Percentiles rank a stretch among this genome's conserved stretches.
These are phyloP conservation scores for Ophiobolus disseminans DNA, from an alignment of 2,329 filamentous ascomycete genomes.

Conservation along the genomic window DNA sequence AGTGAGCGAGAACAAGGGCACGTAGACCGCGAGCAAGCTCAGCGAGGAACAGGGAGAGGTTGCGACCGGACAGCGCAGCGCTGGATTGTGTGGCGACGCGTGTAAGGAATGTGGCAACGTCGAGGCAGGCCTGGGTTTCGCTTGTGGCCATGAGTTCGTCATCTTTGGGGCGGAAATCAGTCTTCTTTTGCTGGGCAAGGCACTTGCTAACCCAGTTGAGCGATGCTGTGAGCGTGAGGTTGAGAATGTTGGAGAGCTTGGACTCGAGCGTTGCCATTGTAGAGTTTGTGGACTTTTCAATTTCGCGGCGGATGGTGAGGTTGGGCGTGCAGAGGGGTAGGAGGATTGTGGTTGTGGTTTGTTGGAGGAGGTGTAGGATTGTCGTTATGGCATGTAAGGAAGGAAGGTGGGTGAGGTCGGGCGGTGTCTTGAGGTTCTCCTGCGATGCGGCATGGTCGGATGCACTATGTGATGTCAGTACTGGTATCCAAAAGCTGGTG, in stretches of 20 bases:
- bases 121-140: conserved; percentile 81
- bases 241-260: conserved; percentile 76
- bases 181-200: conserved; percentile 80
- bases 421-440: conserved; percentile 82
- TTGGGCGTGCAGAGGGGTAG: conserved; percentile 89
- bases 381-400: conserved; percentile 81
- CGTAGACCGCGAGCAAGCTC: conserved; percentile 84
- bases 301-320: conserved; percentile 85
- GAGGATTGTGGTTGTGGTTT: conserved; percentile 88
- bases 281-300: conserved; percentile 80
- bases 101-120: conserved; percentile 80
- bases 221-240: conserved; percentile 74
- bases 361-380: conserved; percentile 91
- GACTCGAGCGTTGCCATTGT: conserved; percentile 82
- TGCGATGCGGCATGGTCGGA: conserved; percentile 76
- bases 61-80: conserved; percentile 79
- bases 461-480: conserved; percentile 36
- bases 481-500: background rate
- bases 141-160: conserved; percentile 53
- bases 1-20: conserved; percentile 83
- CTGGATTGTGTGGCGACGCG: conserved; percentile 69
- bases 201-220: conserved; percentile 78
- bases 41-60: conserved; percentile 80
- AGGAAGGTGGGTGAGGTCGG: conserved; percentile 83
- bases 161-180: conserved; percentile 88